phyloP scores from a whole-genome alignment of 2,329 filamentous ascomycete genomes.

The Cladosporium sp. region DNA sequence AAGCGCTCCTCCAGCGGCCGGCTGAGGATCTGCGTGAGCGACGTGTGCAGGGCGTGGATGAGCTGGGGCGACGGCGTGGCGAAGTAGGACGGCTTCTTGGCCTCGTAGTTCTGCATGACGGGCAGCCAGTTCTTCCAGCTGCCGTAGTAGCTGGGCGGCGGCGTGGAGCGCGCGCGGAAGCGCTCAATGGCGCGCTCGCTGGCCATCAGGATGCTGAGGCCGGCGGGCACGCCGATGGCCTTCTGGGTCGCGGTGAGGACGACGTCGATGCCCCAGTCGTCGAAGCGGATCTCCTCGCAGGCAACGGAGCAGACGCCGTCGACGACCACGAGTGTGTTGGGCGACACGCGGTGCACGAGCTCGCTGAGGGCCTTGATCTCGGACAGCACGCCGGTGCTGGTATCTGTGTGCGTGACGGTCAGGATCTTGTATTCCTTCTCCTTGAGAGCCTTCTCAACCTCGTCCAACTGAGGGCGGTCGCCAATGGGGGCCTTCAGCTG shows the following conservation, averaged over 20 bases:
- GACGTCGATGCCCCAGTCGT: slow-evolving; percentile 87
- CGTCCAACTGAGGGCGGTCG: slow-evolving; percentile 73
- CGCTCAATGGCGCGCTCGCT: slow-evolving; percentile 79
- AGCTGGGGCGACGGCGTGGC: slow-evolving; percentile 94
- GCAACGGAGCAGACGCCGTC: slow-evolving; percentile 97
- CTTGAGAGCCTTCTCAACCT: slow-evolving; percentile 82
- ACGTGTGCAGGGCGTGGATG: slow-evolving; percentile 84
- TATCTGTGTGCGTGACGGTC: slow-evolving; percentile 95
- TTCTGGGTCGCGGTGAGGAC: slow-evolving; percentile 95
- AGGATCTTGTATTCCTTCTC: slow-evolving; percentile 91
- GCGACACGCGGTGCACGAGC: slow-evolving; percentile 77
- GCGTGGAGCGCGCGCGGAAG: slow-evolving; percentile 73
- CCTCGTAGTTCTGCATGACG: slow-evolving; percentile 98
- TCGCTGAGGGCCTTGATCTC: slow-evolving; percentile 81
- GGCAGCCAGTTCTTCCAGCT: slow-evolving; percentile 97
- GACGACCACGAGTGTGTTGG: slow-evolving; percentile 83
- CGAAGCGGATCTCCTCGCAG: slow-evolving; percentile 91
- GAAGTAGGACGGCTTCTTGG: slow-evolving; percentile 95
- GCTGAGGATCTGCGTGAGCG: slow-evolving; percentile 78
- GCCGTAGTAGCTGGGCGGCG: slow-evolving; percentile 84
- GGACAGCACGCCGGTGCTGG: slow-evolving; percentile 89
- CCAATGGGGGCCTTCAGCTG: slow-evolving; percentile 87
- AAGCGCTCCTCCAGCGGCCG: slow-evolving; percentile 76
- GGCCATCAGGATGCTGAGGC: slow-evolving; percentile 89
- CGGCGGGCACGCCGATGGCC: slow-evolving; percentile 91